Evolutionary conservation across 2,329 filamentous ascomycete species (phyloP).

Genomic region (Cercospora nicotianae): DNA sequence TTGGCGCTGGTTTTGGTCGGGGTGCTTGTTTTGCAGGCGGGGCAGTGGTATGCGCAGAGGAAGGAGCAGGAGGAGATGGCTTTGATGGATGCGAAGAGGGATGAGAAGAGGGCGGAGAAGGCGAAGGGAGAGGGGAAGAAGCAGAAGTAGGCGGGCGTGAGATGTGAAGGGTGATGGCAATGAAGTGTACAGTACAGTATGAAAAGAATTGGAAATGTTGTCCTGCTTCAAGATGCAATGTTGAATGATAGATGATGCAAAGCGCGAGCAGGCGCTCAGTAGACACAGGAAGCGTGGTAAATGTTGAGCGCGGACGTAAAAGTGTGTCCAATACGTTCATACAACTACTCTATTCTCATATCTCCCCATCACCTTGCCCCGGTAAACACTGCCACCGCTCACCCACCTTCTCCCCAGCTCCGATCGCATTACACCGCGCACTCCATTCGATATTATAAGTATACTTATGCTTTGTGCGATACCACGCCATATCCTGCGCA

Average conservation of each 20-base stretch:
- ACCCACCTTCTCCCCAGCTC: slow-evolving; percentile 14
- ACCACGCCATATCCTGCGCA: slow-evolving; percentile 17
- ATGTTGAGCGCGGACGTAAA: not conserved
- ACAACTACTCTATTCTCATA: not conserved
- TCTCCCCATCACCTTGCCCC: slow-evolving; percentile 2
- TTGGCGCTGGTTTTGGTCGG: slow-evolving; percentile 88
- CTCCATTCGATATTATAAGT: slow-evolving; percentile 25
- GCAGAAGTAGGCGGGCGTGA: slow-evolving; percentile 21
- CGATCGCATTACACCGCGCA: slow-evolving; percentile 17
- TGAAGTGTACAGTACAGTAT: not conserved
- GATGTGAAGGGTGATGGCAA: not conserved
- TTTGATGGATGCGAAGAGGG: slow-evolving; percentile 58
- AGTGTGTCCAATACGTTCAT: not conserved
- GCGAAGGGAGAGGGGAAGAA: slow-evolving; percentile 36
- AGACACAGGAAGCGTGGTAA: not conserved
- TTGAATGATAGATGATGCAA: not conserved
- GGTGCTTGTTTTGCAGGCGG: slow-evolving; percentile 87
- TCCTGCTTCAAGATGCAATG: not conserved
- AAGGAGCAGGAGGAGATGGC: slow-evolving; percentile 81
- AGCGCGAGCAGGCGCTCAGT: not conserved
- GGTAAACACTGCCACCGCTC: slow-evolving; percentile 16
- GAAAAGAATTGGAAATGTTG: not conserved
- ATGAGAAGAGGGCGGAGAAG: slow-evolving; percentile 48
- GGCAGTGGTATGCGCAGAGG: slow-evolving; percentile 97
- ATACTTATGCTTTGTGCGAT: slow-evolving; percentile 18